phyloP scores from a whole-genome alignment of 345 rosid species.

The Garcia nutans region DNA sequence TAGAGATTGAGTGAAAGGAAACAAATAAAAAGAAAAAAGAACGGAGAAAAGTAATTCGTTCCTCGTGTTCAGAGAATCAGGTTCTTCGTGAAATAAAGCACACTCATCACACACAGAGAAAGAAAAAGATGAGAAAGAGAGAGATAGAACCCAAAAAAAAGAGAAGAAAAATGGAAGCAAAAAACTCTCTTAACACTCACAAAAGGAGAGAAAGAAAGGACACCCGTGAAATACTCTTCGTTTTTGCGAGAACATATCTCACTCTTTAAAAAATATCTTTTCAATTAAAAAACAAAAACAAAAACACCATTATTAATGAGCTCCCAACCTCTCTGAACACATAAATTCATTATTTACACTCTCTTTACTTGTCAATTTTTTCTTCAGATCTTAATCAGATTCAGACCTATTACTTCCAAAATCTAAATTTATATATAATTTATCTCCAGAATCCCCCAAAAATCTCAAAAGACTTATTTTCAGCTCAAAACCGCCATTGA shows the following conservation, averaged over 20 bases:
- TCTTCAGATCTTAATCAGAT: not conserved
- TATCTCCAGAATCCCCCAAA: not conserved
- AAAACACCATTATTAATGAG: not conserved
- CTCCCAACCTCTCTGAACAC: not conserved
- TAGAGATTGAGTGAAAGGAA: slow-evolving; percentile 1
- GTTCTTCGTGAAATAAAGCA: slow-evolving; percentile 64
- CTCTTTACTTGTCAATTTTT: not conserved
- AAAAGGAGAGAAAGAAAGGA: not conserved
- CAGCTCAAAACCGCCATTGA: not conserved
- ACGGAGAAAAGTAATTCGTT: slow-evolving; percentile 43
- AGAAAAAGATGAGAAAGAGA: slow-evolving; percentile 1
- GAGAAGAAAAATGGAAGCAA: slow-evolving; percentile 6
- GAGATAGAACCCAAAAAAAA: too few species aligned
- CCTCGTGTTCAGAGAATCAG: slow-evolving; percentile 82
- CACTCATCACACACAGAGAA: not conserved
- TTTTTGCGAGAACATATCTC: not conserved
- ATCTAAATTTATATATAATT: too few species aligned
- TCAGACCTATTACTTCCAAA: not conserved
- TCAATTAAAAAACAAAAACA: not conserved
- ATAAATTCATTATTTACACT: too few species aligned
- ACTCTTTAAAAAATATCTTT: not conserved
- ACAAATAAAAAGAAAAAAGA: slow-evolving; percentile 20
- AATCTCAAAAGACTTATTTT: not conserved
- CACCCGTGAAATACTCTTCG: slow-evolving; percentile 24
- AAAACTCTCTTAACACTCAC: slow-evolving; percentile 7